A percentile compares a stretch with the other conserved stretches of the same genome.
phyloP scores from a whole-genome alignment of 805 yeast species.

The Suhomyces sp. region DNA sequence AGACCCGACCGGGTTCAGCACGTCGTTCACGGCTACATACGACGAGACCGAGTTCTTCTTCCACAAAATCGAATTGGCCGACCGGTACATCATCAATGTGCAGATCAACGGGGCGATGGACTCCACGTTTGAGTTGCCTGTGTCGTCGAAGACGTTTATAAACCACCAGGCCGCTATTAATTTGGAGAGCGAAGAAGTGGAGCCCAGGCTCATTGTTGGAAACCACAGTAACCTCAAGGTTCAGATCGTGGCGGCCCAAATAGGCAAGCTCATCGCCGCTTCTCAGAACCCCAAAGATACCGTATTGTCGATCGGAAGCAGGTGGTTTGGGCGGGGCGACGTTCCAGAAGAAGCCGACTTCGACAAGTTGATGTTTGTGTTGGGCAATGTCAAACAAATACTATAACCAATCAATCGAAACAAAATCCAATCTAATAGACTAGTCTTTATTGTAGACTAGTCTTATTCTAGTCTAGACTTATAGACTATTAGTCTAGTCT shows the following conservation, averaged over 20 bases:
- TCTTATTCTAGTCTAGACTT: no score
- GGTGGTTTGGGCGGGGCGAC: constrained; percentile 43
- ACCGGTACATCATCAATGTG: constrained; percentile 38
- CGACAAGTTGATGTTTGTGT: constrained; percentile 42
- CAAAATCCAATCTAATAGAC: no score
- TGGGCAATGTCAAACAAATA: constrained; percentile 21
- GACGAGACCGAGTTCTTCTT: constrained; percentile 12
- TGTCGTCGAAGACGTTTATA: constrained; percentile 18
- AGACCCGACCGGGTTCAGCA: constrained; percentile 11
- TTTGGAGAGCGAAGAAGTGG: constrained; percentile 27
- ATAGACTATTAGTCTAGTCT: no score
- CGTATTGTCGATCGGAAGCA: constrained; percentile 44
- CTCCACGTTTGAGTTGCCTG: constrained; percentile 40
- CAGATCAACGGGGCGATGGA: constrained; percentile 47
- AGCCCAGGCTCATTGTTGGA: constrained; percentile 47
- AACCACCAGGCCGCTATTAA: constrained; percentile 6
- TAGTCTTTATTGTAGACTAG: no score
- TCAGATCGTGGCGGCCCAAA: constrained; percentile 47
- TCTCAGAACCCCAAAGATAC: constrained; percentile 35
- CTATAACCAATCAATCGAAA: no score
- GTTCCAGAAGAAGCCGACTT: constrained; percentile 36
- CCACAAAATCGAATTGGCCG: constrained; percentile 32
- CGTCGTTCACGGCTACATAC: constrained; percentile 5
- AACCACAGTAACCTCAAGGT: constrained; percentile 45
- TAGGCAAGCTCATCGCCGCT: constrained; percentile 40